Evolutionary conservation across 768 basidiomycete species (phyloP).

Genomic region (Tulasnella sp.): DNA sequence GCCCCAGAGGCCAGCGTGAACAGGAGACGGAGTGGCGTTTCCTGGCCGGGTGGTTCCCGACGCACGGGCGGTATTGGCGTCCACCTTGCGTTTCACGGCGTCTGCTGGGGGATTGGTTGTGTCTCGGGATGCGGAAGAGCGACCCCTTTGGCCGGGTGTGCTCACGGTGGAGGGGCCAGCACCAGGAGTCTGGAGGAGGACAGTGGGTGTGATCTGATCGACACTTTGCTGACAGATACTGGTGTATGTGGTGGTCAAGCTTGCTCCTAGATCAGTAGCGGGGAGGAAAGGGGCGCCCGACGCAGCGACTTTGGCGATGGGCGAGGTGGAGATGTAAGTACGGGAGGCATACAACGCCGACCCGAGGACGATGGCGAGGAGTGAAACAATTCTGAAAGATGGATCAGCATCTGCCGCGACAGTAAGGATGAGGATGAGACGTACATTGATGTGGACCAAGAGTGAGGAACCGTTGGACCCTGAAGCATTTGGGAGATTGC

Average conservation of each 20-base stretch:
- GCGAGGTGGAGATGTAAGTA: background rate
- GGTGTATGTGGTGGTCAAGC: background rate
- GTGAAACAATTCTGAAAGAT: conserved; percentile 1
- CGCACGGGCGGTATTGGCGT: background rate
- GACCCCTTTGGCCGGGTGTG: background rate
- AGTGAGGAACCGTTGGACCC: background rate
- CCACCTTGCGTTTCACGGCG: background rate
- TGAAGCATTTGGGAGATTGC: conserved; percentile 1
- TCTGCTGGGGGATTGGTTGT: background rate
- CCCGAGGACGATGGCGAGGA: conserved; percentile 10
- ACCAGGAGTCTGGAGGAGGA: conserved; percentile 9
- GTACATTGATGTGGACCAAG: conserved; percentile 15
- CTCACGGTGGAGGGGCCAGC: conserved; percentile 9
- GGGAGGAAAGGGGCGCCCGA: background rate
- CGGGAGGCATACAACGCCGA: background rate
- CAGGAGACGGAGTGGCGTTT: background rate
- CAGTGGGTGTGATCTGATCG: background rate
- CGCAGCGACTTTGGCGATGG: background rate
- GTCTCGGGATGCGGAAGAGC: background rate
- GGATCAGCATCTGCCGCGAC: background rate
- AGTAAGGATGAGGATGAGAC: background rate
- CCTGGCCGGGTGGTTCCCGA: background rate
- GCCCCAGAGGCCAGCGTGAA: background rate
- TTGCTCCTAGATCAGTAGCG: background rate
- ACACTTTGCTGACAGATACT: background rate